Evolutionary conservation across 2,329 filamentous ascomycete genomes (phyloP).

Genomic region (Alternaria panax): DNA sequence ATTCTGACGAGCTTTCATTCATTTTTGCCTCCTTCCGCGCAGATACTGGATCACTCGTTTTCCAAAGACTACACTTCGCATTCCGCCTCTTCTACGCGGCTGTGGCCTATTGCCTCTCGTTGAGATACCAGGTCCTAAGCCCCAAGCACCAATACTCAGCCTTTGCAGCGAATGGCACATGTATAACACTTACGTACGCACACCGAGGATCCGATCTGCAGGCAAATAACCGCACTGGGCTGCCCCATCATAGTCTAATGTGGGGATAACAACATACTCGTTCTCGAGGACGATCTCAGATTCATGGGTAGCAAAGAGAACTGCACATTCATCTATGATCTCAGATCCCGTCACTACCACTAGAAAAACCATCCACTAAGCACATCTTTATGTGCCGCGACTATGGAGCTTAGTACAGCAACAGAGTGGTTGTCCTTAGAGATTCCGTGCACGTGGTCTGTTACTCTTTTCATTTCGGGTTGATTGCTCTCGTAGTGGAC

Average conservation of each 20-base stretch:
- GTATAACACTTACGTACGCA: not conserved
- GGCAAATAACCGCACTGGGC: not conserved
- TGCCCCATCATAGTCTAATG: not conserved
- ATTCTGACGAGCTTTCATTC: not conserved
- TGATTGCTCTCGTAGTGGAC: constrained; percentile 45
- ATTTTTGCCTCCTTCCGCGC: not conserved
- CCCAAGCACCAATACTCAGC: not conserved
- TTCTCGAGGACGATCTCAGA: not conserved
- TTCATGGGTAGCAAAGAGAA: not conserved
- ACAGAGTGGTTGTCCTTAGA: not conserved
- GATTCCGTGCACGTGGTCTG: not conserved
- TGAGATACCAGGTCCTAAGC: not conserved
- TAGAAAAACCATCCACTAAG: not conserved
- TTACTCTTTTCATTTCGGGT: not conserved
- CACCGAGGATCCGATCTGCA: not conserved
- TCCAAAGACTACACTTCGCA: not conserved
- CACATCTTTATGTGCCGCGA: not conserved
- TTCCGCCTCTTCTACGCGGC: not conserved
- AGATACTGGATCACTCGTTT: not conserved
- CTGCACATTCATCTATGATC: not conserved
- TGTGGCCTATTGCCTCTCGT: not conserved
- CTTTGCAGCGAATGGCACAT: not conserved
- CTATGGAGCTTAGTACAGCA: not conserved
- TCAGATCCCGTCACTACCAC: not conserved
- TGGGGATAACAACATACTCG: not conserved